Evolutionary conservation across 768 basidiomycete genomes (phyloP).

Genomic region (Suillus americanus): DNA sequence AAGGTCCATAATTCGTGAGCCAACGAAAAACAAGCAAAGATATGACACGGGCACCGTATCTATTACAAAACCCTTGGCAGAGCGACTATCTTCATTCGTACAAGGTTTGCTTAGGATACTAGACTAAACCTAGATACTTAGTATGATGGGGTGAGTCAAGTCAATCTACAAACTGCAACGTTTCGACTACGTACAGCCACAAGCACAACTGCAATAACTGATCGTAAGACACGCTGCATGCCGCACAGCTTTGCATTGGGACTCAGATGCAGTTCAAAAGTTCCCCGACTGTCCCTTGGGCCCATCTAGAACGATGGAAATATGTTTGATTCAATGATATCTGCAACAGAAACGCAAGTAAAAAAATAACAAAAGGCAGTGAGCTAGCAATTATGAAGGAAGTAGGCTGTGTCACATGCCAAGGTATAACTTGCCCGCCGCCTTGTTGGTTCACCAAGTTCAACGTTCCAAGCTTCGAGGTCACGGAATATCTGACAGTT

Average conservation of each 20-base stretch:
- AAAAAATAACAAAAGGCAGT: background rate
- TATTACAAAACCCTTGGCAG: background rate
- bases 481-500: conserved; percentile 96
- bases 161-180: conserved; percentile 4
- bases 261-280: conserved; percentile 86
- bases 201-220: conserved; percentile 80
- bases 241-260: conserved; percentile 90
- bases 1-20: background rate
- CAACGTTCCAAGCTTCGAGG: conserved; percentile 60
- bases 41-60: conserved; percentile 34
- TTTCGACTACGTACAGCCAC: conserved; percentile 68
- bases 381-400: background rate
- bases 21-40: background rate
- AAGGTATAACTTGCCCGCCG: conserved; percentile 73
- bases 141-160: background rate
- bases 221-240: conserved; percentile 88
- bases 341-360: background rate
- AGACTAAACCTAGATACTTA: background rate
- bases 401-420: conserved; percentile 22
- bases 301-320: conserved; percentile 69
- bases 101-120: background rate
- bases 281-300: conserved; percentile 78
- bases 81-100: background rate
- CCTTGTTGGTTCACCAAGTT: conserved; percentile 87
- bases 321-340: conserved; percentile 28